phyloP scores from a whole-genome alignment of 495 filamentous ascomycete genomes.

The Daldinia bambusicola region DNA sequence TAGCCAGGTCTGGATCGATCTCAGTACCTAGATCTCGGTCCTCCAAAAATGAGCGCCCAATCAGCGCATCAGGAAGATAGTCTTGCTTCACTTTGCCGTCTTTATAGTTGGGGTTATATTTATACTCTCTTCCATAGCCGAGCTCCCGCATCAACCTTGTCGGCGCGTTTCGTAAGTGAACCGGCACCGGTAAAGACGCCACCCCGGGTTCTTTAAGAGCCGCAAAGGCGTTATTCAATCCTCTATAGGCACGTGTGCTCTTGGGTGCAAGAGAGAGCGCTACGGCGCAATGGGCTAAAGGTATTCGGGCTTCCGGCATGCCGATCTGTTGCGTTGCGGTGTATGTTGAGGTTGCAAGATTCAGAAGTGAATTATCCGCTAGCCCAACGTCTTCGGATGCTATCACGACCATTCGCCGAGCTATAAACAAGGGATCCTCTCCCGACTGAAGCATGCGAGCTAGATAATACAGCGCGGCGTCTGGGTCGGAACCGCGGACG shows the following conservation, averaged over 20 bases:
- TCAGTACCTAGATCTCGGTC: conserved; percentile 81
- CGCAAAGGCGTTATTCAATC: conserved; percentile 78
- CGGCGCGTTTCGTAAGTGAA: conserved; percentile 91
- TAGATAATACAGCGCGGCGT: conserved; percentile 92
- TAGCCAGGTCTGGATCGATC: conserved; percentile 69
- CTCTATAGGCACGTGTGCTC: conserved; percentile 86
- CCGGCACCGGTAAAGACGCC: conserved; percentile 79
- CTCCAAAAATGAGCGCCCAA: conserved; percentile 78
- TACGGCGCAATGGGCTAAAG: conserved; percentile 85
- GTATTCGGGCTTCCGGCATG: conserved; percentile 93
- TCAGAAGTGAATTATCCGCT: conserved; percentile 86
- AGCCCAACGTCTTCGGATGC: conserved; percentile 93
- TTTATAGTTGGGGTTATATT: conserved; percentile 91
- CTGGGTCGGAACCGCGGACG: conserved; percentile 83
- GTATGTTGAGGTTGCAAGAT: conserved; percentile 84
- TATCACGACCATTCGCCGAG: conserved; percentile 88
- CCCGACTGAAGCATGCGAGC: conserved; percentile 96
- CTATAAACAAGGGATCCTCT: conserved; percentile 93
- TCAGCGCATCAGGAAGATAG: conserved; percentile 82
- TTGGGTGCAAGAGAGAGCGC: conserved; percentile 86
- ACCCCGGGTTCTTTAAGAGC: conserved; percentile 81
- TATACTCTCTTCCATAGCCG: conserved; percentile 90
- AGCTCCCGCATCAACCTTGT: conserved; percentile 93
- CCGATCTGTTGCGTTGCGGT: conserved; percentile 89
- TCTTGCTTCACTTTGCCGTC: conserved; percentile 89